phyloP scores from a whole-genome alignment of 2,329 filamentous ascomycete species.

The Sclerotinia sclerotiorum region DNA sequence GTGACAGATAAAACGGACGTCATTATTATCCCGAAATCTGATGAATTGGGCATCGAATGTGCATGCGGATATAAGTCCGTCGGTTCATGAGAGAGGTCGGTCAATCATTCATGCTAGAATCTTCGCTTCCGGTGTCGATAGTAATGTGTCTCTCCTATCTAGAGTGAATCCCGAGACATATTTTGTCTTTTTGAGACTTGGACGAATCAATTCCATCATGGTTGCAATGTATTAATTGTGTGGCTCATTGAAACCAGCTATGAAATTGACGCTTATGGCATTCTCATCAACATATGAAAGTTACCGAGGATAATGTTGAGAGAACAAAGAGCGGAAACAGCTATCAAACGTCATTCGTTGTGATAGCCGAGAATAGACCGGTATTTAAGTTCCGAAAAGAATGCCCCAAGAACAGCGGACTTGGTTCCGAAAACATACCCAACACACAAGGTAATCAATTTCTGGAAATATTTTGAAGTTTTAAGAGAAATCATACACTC shows the following conservation, averaged over 20 bases:
- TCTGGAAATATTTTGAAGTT: neutral
- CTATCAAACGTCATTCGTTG: neutral
- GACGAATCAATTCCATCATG: neutral
- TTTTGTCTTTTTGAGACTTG: neutral
- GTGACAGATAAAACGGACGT: neutral
- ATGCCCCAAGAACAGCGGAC: constrained; percentile 1
- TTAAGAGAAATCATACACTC: neutral
- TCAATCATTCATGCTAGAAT: neutral
- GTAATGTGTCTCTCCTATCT: neutral
- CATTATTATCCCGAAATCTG: neutral
- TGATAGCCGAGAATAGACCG: neutral
- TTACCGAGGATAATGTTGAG: neutral
- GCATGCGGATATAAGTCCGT: neutral
- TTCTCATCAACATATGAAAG: neutral
- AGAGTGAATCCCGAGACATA: neutral
- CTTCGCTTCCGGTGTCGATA: neutral
- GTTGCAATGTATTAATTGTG: neutral
- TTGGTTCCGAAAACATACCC: neutral
- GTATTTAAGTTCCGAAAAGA: neutral
- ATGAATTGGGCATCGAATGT: neutral
- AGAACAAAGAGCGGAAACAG: neutral
- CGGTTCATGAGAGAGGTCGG: neutral
- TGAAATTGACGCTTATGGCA: neutral
- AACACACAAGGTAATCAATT: neutral
- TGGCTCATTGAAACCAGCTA: neutral